Base-by-base conservation (phyloP, 2,329 filamentous ascomycete species). In the Epichloe hybrida region DNA sequence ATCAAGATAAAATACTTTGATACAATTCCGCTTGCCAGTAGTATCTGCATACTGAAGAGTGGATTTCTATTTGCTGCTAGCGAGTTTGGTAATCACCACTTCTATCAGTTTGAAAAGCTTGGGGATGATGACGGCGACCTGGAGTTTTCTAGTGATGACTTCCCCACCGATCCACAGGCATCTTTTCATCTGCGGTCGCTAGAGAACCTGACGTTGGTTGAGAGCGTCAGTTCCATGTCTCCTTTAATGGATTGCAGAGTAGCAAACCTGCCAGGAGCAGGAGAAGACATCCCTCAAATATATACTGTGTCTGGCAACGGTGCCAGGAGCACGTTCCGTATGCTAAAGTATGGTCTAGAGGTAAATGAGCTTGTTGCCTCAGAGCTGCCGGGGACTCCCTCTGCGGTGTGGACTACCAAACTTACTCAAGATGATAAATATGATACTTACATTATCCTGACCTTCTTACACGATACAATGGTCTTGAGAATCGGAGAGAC, bases 1-100 rank as follows among this genome's bases (percentile, higher is more conserved):
- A 72, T 98, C 52, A 93, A 88, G 66, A 87, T 98, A 69, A 96
- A 96, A 65, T 98, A 97, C 67, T 98, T 97, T 60, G 93, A 98
- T 61, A 98, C 93, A 0, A 85, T 96, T 4, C 91, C 93, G 0
- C 75, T 95, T 37, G 88, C 90, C 0, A 83, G 86, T 0, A 94
- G 80, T 62, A 77, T 98, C 44, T 88, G 89, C 65, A 95, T 98
- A 57, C 69, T 98, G 57, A 95, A 95, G 69, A 95, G 89, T 57
- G 93, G 93, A 31, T 98, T 95, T 63, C 76, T 98, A 12, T 98
- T 91, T 61, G 85, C 91, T 48, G 88, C 89, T 6, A 88, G 87
- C 61, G 91, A 98, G 66, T 88, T 86, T 56, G 93, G 93, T 31
- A 93, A 96, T 64, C 86, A 94, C 63, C 82, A 89, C 53, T 89